Evolutionary conservation across 148 eudicot species (phyloP), one percentile per base, ranked within the genome.

Genomic region (Simmondsia chinensis): DNA sequence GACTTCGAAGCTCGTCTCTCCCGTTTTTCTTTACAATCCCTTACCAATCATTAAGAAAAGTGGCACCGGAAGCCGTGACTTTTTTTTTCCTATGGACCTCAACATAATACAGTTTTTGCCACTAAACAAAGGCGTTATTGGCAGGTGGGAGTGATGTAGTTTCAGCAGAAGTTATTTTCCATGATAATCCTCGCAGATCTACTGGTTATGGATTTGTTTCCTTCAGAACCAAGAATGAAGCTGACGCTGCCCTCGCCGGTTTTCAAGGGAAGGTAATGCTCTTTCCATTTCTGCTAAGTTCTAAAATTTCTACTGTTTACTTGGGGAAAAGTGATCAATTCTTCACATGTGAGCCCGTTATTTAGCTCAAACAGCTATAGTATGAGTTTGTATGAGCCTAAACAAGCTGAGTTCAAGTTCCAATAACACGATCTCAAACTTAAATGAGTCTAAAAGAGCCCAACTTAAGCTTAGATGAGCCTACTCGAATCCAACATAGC

Each of bases 121-220:
- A n/a, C n/a, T n/a, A n/a, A n/a, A n/a, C n/a, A n/a, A n/a, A n/a
- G n/a, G n/a, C n/a, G n/a, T n/a, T n/a, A n/a, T n/a, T n/a, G n/a
- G n/a, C 88, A 16, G 52, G 59, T 17, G 79, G 75, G 50, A 48
- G 23, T 20, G 68, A 71, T 48, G 71, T 57, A 53, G 77, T 68
- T 49, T 71, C 85, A 65, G 81, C 94, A 4, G 83, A 82, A 46
- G 60, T 91, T 42, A 74, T 91, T 49, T 82, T 74, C 47, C 33
- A 56, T 3, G 81, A 76, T 0, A 75, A 61, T 47, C 94, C 87
- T 0, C 72, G 88, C 46, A 69, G 58, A 45, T 63, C 97, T 3
- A 58, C 86, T 33, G 97, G 97, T 5, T 85, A 91, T 70, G 97
- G 97, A 46, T 91, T 85, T 65, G 83, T 85, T 46, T 79, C 95